phyloP scores from a whole-genome alignment of 768 basidiomycete genomes.

The Pulveroboletus sp. region DNA sequence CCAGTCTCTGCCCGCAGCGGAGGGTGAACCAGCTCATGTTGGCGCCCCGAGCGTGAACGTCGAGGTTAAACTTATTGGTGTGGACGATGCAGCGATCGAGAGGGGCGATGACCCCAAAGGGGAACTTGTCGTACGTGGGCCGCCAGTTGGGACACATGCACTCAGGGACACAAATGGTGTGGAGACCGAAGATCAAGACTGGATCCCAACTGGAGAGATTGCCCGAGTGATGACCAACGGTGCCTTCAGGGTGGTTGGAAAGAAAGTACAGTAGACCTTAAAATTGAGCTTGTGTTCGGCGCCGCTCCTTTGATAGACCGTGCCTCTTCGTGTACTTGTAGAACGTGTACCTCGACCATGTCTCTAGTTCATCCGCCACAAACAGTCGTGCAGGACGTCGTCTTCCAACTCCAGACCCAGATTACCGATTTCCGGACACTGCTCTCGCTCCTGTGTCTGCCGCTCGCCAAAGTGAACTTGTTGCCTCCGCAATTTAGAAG shows the following conservation, averaged over 20 bases:
- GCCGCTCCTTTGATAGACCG: not conserved
- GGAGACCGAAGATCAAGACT: conserved; percentile 38
- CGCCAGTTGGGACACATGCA: conserved; percentile 58
- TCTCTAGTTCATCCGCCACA: conserved; percentile 3
- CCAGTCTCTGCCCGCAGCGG: conserved; percentile 56
- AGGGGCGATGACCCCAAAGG: conserved; percentile 63
- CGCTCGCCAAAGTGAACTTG: conserved; percentile 53
- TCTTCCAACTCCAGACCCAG: conserved; percentile 42
- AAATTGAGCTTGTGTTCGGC: no score
- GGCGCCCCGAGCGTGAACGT: conserved; percentile 85
- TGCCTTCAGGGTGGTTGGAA: conserved; percentile 43
- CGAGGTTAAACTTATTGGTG: conserved; percentile 71
- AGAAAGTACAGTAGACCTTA: conserved; percentile 1
- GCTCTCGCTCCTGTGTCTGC: conserved; percentile 50
- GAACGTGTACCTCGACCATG: conserved; percentile 3
- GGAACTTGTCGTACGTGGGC: conserved; percentile 60
- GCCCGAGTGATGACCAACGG: conserved; percentile 62
- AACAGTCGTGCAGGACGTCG: conserved; percentile 30
- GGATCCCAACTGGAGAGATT: conserved; percentile 41
- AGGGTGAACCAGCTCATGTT: conserved; percentile 40
- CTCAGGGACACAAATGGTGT: conserved; percentile 22
- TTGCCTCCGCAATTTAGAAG: conserved; percentile 53
- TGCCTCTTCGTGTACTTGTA: not conserved
- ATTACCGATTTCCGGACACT: conserved; percentile 48
- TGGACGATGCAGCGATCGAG: conserved; percentile 64